Evolutionary conservation across 208 protist genomes (phyloP).

Genomic region (Trypanosoma mega): DNA sequence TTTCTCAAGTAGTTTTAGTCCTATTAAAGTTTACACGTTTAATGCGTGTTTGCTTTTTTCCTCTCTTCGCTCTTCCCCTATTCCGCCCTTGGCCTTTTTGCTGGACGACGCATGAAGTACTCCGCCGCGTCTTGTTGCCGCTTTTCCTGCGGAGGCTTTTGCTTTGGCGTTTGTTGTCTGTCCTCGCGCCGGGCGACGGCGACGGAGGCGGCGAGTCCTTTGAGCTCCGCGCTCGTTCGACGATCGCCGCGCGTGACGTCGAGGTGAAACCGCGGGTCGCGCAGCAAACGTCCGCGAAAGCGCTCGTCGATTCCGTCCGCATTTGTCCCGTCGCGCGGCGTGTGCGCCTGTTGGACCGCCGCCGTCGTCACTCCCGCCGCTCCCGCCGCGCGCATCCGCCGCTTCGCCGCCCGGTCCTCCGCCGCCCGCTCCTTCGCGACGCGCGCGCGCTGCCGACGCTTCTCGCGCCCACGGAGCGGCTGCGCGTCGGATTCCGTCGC

Average conservation of each 20-base stretch:
- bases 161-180: constrained; percentile 28
- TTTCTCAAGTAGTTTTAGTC: too few relatives aligned
- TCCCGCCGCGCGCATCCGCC: constrained; percentile 67
- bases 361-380: constrained; percentile 56
- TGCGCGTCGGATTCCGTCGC: constrained; percentile 42
- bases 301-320: constrained; percentile 67
- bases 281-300: constrained; percentile 82
- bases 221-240: constrained; percentile 57
- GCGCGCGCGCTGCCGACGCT: constrained; percentile 67
- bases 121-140: constrained; percentile 49
- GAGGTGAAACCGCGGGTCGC: constrained; percentile 83
- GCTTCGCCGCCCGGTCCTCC: constrained; percentile 62
- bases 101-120: constrained; percentile 64
- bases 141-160: too few relatives aligned
- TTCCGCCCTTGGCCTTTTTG: not conserved
- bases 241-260: constrained; percentile 76
- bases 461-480: constrained; percentile 63
- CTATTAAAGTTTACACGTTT: too few relatives aligned
- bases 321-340: constrained; percentile 38
- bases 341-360: constrained; percentile 38
- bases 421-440: constrained; percentile 65
- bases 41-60: constrained; percentile 23
- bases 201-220: constrained; percentile 66
- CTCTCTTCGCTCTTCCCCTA: not conserved
- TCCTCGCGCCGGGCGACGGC: constrained; percentile 51